A percentile compares a stretch with the other conserved stretches of the same genome.
Conservation (phyloP, 306 rosid genomes). For the Vachellia collinsii region DNA sequence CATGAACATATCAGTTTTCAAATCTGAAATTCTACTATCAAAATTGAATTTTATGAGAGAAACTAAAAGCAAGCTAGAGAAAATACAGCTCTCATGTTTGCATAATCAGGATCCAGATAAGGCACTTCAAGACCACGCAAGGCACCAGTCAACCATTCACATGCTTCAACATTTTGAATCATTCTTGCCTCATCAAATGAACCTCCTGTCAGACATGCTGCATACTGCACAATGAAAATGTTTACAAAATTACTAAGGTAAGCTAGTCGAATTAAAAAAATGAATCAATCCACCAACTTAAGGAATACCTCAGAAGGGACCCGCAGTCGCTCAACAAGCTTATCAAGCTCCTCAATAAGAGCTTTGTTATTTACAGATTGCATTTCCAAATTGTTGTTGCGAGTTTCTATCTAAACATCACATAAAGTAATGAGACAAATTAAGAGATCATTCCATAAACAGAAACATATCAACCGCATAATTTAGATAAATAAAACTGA, state of each 20-base stretch:
- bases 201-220: slow-evolving; percentile 87
- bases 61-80: slow-evolving; percentile 38
- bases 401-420: slow-evolving; percentile 86
- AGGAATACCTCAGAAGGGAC: slow-evolving; percentile 91
- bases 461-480: slow-evolving; percentile 27
- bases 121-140: slow-evolving; percentile 82
- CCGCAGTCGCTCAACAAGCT: slow-evolving; percentile 77
- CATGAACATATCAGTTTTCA: slow-evolving; percentile 13
- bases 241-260: slow-evolving; percentile 34
- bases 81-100: slow-evolving; percentile 89
- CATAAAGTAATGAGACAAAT: slow-evolving; percentile 34
- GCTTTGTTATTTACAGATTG: slow-evolving; percentile 95
- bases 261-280: slow-evolving; percentile 27
- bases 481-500: slow-evolving; percentile 10
- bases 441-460: slow-evolving; percentile 21
- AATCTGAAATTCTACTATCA: slow-evolving; percentile 10
- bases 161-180: slow-evolving; percentile 95
- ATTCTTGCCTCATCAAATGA: slow-evolving; percentile 88
- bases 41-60: slow-evolving; percentile 15
- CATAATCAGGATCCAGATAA: slow-evolving; percentile 71
- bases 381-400: slow-evolving; percentile 91
- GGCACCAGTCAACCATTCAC: slow-evolving; percentile 95
- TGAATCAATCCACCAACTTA: slow-evolving; percentile 20
- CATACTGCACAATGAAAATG: slow-evolving; percentile 66
- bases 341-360: slow-evolving; percentile 93